phyloP scores from a whole-genome alignment of 1,284 basidiomycete genomes.

The Ustilago esculenta region DNA sequence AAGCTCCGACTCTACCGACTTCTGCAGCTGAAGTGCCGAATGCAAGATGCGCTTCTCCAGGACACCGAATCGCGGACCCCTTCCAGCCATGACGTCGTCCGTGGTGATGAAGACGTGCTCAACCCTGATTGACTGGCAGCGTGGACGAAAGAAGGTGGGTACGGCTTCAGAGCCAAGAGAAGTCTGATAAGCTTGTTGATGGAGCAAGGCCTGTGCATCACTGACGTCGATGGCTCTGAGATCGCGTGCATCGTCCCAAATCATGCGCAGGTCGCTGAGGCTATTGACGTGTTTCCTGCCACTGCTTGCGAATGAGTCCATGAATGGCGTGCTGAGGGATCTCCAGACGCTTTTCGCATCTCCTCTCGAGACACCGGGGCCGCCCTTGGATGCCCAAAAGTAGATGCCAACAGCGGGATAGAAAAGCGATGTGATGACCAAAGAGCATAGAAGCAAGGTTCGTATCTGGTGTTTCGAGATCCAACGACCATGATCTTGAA shows the following conservation, averaged over 20 bases:
- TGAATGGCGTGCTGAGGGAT: constrained; percentile 59
- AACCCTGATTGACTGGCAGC: constrained; percentile 46
- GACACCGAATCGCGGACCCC: constrained; percentile 55
- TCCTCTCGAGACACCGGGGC: constrained; percentile 56
- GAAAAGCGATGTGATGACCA: constrained; percentile 94
- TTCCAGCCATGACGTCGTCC: constrained; percentile 58
- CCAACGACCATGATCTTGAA: constrained; percentile 55
- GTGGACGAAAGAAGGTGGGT: constrained; percentile 21
- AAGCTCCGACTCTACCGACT: constrained; percentile 43
- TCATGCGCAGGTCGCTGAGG: constrained; percentile 61
- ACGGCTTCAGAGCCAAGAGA: background rate
- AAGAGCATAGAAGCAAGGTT: constrained; percentile 87
- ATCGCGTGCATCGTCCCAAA: constrained; percentile 64
- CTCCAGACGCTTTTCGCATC: constrained; percentile 59
- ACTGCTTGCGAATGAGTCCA: constrained; percentile 58
- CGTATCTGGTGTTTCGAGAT: constrained; percentile 79
- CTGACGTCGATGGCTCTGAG: constrained; percentile 50
- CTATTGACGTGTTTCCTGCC: constrained; percentile 58
- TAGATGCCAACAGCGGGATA: constrained; percentile 69
- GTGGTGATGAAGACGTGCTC: constrained; percentile 65
- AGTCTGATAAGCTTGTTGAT: constrained; percentile 8
- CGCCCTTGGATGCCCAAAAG: constrained; percentile 63
- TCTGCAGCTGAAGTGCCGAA: constrained; percentile 56
- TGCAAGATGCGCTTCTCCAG: constrained; percentile 56
- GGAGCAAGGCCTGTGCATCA: constrained; percentile 39